Base-by-base conservation (phyloP, 2,329 filamentous ascomycete species). In the Chaetomium globosum region DNA sequence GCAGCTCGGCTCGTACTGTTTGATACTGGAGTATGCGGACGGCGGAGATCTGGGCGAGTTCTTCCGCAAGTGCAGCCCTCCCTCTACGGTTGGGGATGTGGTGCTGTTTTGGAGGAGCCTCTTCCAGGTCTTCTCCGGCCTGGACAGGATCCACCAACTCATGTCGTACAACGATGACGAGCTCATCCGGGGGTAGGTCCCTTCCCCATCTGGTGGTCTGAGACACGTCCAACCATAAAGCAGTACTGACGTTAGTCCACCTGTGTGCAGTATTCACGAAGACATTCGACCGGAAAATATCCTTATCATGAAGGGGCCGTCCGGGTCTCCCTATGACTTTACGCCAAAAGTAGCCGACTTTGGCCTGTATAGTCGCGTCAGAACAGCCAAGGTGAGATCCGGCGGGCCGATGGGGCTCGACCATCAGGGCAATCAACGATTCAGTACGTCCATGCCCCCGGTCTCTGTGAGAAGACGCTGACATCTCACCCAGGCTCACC, bases 201-300 rank as follows among this genome's bases (percentile, higher is more conserved):
- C 12, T 49, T 16, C 12, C 19, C 10, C 10, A 39, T 13, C 12
- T 13, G 12, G 5, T 16, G 39, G n/a, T 43, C 16, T n/a, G 16
- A 43, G 13, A n/a, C 16, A 2, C 39, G 12, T n/a, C 16, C 16
- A 43, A 19, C 39, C 13, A 13, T 5, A 43, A 6, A n/a, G 16
- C 13, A 19, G 16, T 19, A 16, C 39, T 43, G 39, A 43, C 16
- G 19, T 5, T 4, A 39, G 3, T 7, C 16, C 39, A 2, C 16
- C 16, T 16, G 39, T 16, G 6, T 57, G 33, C 21, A 57, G 55
- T 21, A 57, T 57, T 21, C 55, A 57, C 23, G 33, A 57, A 30
- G 55, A 57, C 19, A 43, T 57, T 26, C 55, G 55, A 19, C 55
- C 55, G 36, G 55, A 57, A 46, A 57, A 57, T 23, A 57, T 57